These are phyloP conservation scores for Colletotrichum filicis DNA, from an alignment of 2,329 filamentous ascomycete species.

Conservation along the genomic window DNA sequence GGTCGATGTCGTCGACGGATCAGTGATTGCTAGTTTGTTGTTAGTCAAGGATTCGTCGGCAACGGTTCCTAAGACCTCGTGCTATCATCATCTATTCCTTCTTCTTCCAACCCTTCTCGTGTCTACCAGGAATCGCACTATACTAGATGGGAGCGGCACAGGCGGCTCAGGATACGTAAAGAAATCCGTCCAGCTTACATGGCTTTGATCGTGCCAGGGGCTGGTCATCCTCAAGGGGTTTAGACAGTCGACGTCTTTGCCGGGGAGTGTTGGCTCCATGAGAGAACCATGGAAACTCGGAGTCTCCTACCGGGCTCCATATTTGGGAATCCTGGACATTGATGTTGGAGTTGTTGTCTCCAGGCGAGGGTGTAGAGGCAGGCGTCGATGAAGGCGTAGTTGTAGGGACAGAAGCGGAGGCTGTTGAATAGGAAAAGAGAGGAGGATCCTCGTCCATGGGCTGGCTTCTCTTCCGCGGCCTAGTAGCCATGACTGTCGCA, in stretches of 20 bases:
- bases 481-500: neutral
- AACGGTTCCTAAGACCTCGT: neutral
- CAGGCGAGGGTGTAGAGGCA: neutral
- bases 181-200: neutral
- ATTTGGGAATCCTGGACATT: neutral
- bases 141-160: neutral
- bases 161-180: neutral
- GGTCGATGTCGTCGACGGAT: neutral
- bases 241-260: constrained; percentile 20
- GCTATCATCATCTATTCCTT: neutral
- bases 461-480: constrained; percentile 13
- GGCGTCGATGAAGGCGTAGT: constrained; percentile 5
- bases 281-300: neutral
- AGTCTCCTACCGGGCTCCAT: neutral
- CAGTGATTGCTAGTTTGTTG: neutral
- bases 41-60: neutral
- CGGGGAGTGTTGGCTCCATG: neutral
- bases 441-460: constrained; percentile 9
- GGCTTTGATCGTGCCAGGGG: neutral
- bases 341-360: neutral
- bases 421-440: neutral
- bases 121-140: neutral
- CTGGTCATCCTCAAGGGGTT: neutral
- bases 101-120: neutral
- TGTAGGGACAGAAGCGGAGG: neutral